phyloP scores from a whole-genome alignment of 345 rosid species.

The Gossypium turneri region DNA sequence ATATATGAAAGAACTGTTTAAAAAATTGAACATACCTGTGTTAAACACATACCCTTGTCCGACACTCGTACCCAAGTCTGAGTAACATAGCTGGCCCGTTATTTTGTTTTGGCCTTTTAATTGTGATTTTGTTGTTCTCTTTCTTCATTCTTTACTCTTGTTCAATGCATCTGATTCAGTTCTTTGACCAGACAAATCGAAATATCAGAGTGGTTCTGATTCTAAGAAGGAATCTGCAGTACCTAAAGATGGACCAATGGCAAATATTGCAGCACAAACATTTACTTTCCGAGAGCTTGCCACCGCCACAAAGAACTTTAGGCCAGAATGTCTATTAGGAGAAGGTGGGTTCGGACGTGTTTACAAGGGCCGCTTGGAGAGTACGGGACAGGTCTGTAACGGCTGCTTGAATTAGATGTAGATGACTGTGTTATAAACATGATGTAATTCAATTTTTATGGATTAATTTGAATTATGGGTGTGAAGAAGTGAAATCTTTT shows the following conservation, averaged over 20 bases:
- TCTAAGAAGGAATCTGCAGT: constrained; percentile 56
- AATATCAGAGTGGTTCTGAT: constrained; percentile 58
- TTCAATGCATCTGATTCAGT: neutral
- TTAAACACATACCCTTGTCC: neutral
- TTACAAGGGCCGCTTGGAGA: constrained; percentile 86
- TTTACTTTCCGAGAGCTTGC: constrained; percentile 92
- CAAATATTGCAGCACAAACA: constrained; percentile 86
- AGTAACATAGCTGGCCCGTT: neutral
- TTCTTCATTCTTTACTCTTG: neutral
- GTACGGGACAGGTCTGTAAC: constrained; percentile 70
- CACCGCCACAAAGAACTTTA: constrained; percentile 71
- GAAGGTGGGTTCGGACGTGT: constrained; percentile 99
- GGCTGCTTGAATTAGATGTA: constrained; percentile 12
- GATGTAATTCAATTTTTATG: neutral
- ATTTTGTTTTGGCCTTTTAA: neutral
- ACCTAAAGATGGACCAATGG: constrained; percentile 62
- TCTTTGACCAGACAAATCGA: constrained; percentile 57
- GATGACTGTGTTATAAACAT: neutral
- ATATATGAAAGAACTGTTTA: neutral
- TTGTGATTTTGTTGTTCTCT: neutral
- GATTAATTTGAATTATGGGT: neutral
- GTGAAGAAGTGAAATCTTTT: neutral
- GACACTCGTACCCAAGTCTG: neutral
- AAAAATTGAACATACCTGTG: neutral
- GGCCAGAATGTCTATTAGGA: constrained; percentile 77